Conservation (phyloP, 1,139 yeast species). For the Kodamaea suecica region DNA sequence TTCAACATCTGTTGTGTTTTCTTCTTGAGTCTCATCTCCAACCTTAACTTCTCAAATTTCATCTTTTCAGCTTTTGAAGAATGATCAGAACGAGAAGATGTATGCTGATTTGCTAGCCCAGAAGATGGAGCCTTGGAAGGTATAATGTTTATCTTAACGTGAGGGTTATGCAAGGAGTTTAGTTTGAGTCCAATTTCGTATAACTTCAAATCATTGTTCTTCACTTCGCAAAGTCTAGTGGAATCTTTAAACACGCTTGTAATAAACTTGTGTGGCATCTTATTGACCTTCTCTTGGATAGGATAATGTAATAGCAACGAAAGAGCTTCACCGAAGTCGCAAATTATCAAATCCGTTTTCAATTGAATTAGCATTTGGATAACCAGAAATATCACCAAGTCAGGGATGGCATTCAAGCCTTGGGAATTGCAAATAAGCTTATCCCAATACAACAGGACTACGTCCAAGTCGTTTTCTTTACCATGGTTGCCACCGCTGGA, state of each 20-base stretch:
- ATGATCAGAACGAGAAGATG: background rate
- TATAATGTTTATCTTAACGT: slow-evolving; percentile 33
- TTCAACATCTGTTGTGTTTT: slow-evolving; percentile 39
- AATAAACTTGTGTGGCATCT: slow-evolving; percentile 20
- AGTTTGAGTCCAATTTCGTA: slow-evolving; percentile 40
- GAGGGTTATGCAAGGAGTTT: slow-evolving; percentile 36
- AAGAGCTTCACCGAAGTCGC: slow-evolving; percentile 64
- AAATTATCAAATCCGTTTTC: slow-evolving; percentile 45
- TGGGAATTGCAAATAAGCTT: slow-evolving; percentile 40
- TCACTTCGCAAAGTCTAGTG: slow-evolving; percentile 25
- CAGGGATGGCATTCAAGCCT: slow-evolving; percentile 27
- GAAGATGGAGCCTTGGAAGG: slow-evolving; percentile 14
- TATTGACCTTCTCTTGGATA: slow-evolving; percentile 18
- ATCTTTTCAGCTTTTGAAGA: slow-evolving; percentile 27
- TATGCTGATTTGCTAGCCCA: too few relatives aligned
- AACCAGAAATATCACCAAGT: slow-evolving; percentile 48
- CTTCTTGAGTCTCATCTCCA: slow-evolving; percentile 46
- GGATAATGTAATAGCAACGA: slow-evolving; percentile 61
- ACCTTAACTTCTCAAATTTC: slow-evolving; percentile 41
- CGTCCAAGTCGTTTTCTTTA: slow-evolving; percentile 27
- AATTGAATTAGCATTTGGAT: slow-evolving; percentile 51
- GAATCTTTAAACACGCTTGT: slow-evolving; percentile 31
- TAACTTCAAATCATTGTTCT: slow-evolving; percentile 36
- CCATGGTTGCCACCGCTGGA: slow-evolving; percentile 25
- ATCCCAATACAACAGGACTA: slow-evolving; percentile 55